These are phyloP conservation scores for Calocybe indica DNA, from an alignment of 768 basidiomycete genomes.

Conservation along the genomic window DNA sequence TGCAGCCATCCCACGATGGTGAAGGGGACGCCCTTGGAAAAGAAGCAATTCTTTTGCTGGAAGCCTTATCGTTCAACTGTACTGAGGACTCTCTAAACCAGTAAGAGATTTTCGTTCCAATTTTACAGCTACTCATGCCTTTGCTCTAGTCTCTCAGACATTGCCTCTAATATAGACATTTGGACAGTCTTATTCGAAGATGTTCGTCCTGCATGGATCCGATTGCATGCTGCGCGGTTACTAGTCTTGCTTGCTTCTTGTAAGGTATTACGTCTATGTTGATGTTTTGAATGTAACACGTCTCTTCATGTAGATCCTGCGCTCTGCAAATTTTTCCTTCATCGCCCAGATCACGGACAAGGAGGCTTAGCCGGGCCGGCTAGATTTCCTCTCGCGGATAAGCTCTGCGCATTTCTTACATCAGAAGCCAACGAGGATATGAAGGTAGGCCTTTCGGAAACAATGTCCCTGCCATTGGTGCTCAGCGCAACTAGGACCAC, in stretches of 20 bases:
- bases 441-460: slow-evolving; percentile 28
- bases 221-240: slow-evolving; percentile 41
- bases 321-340: slow-evolving; percentile 38
- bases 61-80: slow-evolving; percentile 45
- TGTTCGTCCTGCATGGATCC: slow-evolving; percentile 45
- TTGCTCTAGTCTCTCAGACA: slow-evolving; percentile 14
- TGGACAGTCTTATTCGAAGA: slow-evolving; percentile 43
- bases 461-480: background rate
- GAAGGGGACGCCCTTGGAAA: slow-evolving; percentile 29
- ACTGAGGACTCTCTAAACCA: slow-evolving; percentile 35
- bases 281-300: background rate
- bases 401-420: slow-evolving; percentile 41
- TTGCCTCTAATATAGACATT: slow-evolving; percentile 34
- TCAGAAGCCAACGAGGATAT: slow-evolving; percentile 8
- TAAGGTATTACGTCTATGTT: slow-evolving; percentile 24
- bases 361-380: slow-evolving; percentile 17
- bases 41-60: slow-evolving; percentile 43
- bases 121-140: background rate
- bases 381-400: slow-evolving; percentile 39
- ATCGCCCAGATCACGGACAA: slow-evolving; percentile 22
- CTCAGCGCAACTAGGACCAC: slow-evolving; percentile 8
- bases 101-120: slow-evolving; percentile 17
- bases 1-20: slow-evolving; percentile 21
- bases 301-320: slow-evolving; percentile 27
- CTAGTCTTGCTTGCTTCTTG: slow-evolving; percentile 51